A percentile compares a stretch with the other conserved stretches of the same genome.
These are phyloP conservation scores for Geotrichum klebahnii DNA, from an alignment of 1,139 yeast genomes.

Conservation along the genomic window DNA sequence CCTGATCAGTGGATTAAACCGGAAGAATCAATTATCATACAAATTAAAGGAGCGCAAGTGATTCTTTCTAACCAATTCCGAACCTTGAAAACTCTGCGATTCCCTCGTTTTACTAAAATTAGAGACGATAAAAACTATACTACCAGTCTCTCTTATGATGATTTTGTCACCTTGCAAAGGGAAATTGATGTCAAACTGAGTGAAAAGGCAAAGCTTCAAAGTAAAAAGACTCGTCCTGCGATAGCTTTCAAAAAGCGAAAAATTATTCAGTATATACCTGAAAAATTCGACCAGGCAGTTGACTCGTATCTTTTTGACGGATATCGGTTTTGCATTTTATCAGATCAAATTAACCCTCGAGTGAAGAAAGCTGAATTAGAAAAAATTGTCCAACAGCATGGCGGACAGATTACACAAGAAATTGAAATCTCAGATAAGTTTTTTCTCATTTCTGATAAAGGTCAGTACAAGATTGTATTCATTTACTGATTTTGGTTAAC, in stretches of 20 bases:
- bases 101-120: constrained; percentile 66
- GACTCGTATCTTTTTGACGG: constrained; percentile 29
- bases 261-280: constrained; percentile 14
- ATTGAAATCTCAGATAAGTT: constrained; percentile 25
- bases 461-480: no score
- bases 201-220: background rate
- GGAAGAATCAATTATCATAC: constrained; percentile 69
- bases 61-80: constrained; percentile 53
- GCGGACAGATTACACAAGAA: constrained; percentile 33
- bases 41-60: constrained; percentile 76
- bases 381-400: constrained; percentile 30
- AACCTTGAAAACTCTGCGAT: constrained; percentile 66
- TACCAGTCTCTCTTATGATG: constrained; percentile 56
- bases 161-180: constrained; percentile 35
- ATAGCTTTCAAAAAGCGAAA: constrained; percentile 14
- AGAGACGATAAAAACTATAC: constrained; percentile 64
- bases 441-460: constrained; percentile 49
- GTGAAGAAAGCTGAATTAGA: constrained; percentile 30
- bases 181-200: constrained; percentile 22
- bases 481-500: no score
- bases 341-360: constrained; percentile 31
- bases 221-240: constrained; percentile 19
- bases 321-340: constrained; percentile 28
- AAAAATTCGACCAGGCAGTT: constrained; percentile 18
- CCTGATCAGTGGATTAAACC: constrained; percentile 84